Evolutionary conservation across 2,329 filamentous ascomycete genomes (phyloP), one percentile per base, ranked within the genome.

Genomic region (Tolypocladium ovalisporum): DNA sequence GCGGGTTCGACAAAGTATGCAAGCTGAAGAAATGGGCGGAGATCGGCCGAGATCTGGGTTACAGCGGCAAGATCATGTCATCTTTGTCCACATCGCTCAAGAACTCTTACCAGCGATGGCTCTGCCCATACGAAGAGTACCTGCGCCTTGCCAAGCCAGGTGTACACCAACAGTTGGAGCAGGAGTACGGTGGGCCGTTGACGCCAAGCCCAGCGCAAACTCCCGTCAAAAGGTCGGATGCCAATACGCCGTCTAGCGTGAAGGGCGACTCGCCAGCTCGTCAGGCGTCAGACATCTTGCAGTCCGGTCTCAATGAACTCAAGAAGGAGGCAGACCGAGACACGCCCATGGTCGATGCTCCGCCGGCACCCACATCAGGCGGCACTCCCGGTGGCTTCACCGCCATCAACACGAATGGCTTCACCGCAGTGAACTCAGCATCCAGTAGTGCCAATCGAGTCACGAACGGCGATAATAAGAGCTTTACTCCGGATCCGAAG

Each of bases 1-100:
- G 94, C 52, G 94, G 94, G 3, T 99, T 99, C 65, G 92, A 97
- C 57, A 89, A 89, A 68, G 94, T 99, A 51, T 99, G 94, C 80
- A 97, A 96, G 73, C 81, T 87, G 57, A 99, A 99, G 75, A 97
- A 97, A 76, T 99, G 94, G 94, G 94, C 94, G 19, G 94, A 99
- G 72, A 97, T 99, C 65, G 94, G 94, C 37, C 86, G 94, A 67
- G 94, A 97, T 70, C 76, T 99, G 53, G 94, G 94, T 56, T 99
- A 99, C 73, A 97, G 93, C 68, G 94, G 94, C 69, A 99, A 99
- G 77, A 99, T 99, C 62, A 99, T 99, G 94, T 97, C 93, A 2
- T 97, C 94, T 10, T 77, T 99, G 52, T 99, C 94, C 7, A 99
- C 94, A 0, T 97, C 94, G 6, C 81, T 99, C 47, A 99, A 97